Base-by-base conservation (phyloP, 192 early-diverging fungal genomes). In the Podila epigama region DNA sequence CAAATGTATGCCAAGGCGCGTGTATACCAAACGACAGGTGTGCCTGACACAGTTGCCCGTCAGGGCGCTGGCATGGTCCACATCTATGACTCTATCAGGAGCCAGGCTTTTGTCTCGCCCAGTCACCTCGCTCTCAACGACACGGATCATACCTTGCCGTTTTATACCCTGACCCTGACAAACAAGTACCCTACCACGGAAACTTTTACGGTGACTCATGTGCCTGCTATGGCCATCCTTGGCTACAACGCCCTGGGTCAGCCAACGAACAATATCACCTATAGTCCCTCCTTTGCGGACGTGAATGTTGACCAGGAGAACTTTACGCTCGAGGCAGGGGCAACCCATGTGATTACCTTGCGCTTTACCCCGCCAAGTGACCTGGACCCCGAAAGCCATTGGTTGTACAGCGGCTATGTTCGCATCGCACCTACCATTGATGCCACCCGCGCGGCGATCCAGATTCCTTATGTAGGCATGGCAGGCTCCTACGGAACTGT, bases 41-140 rank as follows among this genome's bases (percentile, higher is more conserved):
- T 72, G 0, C 48, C 32, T 0, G 57, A 72, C 18, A 28, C 89
- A 7, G 85, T 91, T 7, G 75, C 85, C 50, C 66, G 75, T 33
- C 90, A 91, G 68, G 93, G 93, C 4, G 82, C 82, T 35, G 95
- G 95, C 10, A 82, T 96, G 34, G 81, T 95, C 22, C 85, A 94
- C 75, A 59, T 92, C 34, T 86, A 79, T 41, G 62, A 85, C 29
- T 86, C 94, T 0, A 56, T 94, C 35, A 71, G 51, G 9, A 66
- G 90, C 5, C 83, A 85, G 36, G 83, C 79, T 0, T 18, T 78
- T 3, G 68, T 92, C 27, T 60, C 64, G 13, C 93, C 94, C 2
- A 55, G 80, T 11, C 78, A 78, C 11, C 62, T 94, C 25, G 82
- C 85, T 1, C 72, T 92, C 32, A 89, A 86, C 40, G 85, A 90